These are phyloP conservation scores for Aspergillus sp. DNA, from an alignment of 2,329 filamentous ascomycete species.

Conservation along the genomic window DNA sequence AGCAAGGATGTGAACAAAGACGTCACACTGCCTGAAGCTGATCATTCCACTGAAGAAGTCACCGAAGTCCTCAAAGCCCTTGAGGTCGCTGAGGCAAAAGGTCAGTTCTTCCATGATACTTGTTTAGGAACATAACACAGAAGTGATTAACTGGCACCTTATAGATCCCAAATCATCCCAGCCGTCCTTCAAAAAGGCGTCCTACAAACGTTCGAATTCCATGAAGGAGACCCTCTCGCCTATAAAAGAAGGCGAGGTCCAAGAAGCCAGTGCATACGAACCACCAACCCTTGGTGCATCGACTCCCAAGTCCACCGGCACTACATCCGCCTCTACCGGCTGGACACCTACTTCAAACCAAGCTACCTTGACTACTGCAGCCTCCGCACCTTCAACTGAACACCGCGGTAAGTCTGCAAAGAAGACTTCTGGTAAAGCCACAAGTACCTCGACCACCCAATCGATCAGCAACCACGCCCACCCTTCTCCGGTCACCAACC, in stretches of 20 bases:
- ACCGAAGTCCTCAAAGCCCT: not conserved
- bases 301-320: conserved; percentile 13
- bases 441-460: not conserved
- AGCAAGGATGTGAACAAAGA: not conserved
- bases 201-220: not conserved
- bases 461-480: not conserved
- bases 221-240: conserved; percentile 11
- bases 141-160: not conserved
- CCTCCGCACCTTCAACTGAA: conserved; percentile 1
- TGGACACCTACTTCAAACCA: conserved; percentile 2
- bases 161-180: not conserved
- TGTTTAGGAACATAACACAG: not conserved
- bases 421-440: not conserved
- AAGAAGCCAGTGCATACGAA: not conserved
- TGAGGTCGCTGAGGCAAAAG: not conserved
- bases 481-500: not conserved
- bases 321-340: conserved; percentile 7
- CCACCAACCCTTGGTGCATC: not conserved
- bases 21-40: not conserved
- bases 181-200: not conserved
- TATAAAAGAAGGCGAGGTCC: conserved; percentile 9
- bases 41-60: not conserved
- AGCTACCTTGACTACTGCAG: conserved; percentile 10
- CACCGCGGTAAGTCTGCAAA: not conserved
- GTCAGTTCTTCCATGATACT: not conserved